Evolutionary conservation across 2,329 filamentous ascomycete species (phyloP), one percentile per base, ranked within the genome.

Genomic region (Exophiala mesophila): DNA sequence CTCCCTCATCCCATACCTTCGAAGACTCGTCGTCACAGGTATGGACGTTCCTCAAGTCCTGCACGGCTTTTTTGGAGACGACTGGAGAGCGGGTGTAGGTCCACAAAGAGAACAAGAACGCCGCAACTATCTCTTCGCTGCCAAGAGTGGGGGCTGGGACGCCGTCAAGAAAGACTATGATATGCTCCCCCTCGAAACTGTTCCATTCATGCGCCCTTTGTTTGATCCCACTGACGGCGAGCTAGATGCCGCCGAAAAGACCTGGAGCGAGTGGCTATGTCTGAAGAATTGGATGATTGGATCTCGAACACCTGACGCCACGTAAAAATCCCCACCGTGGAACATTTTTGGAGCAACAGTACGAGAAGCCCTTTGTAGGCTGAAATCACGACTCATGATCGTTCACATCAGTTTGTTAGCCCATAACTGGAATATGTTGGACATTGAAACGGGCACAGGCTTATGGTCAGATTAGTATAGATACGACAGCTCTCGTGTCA

Each of bases 261-360:
- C 76, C 46, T 98, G 92, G 92, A 94, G 88, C 60, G 83, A 90
- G 57, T 97, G 90, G 90, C 69, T 96, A 21, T 87, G 87, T 9
- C 94, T 96, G 87, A 88, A 95, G 64, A 90, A 96, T 63, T 97
- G 90, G 90, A 94, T 95, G 88, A 71, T 96, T n/a, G 89, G 89
- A 2, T 85, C 86, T 1, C 71, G 86, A 48, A 82, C 83, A 21
- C 85, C 83, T 31, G 46, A 33, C 5, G 18, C 13, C 12, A 18
- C n/a, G n/a, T n/a, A n/a, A n/a, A n/a, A n/a, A n/a, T n/a, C n/a
- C n/a, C n/a, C n/a, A n/a, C n/a, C n/a, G n/a, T n/a, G n/a, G n/a
- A n/a, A n/a, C 29, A 7, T 12, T 32, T 12, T 32, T 32, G 29
- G 10, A n/a, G n/a, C 15, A 26, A 19, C 13, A 6, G 21, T 5